Conservation (phyloP, 345 rosid genomes). For the Eucalyptus albens region DNA sequence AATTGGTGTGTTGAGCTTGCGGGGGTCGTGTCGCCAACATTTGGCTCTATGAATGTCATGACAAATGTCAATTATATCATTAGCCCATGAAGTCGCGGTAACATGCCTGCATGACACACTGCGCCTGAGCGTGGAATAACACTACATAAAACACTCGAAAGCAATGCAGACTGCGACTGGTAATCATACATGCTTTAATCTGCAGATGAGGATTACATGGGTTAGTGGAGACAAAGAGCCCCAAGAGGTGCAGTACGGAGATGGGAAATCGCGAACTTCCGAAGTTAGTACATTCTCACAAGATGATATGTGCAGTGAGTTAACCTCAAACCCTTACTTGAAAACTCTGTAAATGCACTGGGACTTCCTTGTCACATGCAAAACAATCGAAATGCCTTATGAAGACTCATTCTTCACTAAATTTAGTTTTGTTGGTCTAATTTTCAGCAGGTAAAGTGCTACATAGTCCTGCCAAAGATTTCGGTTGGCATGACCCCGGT, state of each 20-base stretch:
- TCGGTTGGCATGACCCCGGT: slow-evolving; percentile 83
- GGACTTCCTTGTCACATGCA: background rate
- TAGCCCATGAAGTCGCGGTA: background rate
- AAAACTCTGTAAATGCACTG: background rate
- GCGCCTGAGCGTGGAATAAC: background rate
- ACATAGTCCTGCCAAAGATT: slow-evolving; percentile 61
- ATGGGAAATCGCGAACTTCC: slow-evolving; percentile 27
- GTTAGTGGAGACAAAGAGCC: slow-evolving; percentile 42
- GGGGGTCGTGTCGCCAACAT: background rate
- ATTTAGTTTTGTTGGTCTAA: background rate
- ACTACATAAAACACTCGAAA: background rate
- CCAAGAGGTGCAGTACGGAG: slow-evolving; percentile 35
- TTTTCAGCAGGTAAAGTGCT: slow-evolving; percentile 5
- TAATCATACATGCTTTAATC: background rate
- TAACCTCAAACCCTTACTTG: background rate
- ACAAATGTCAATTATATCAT: background rate
- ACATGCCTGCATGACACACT: background rate
- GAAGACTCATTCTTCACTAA: background rate
- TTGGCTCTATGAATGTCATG: background rate
- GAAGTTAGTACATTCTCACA: slow-evolving; percentile 35
- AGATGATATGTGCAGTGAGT: slow-evolving; percentile 54
- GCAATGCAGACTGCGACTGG: background rate
- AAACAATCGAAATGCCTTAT: background rate
- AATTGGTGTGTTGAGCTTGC: background rate
- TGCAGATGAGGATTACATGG: slow-evolving; percentile 69